These are phyloP conservation scores for Entomortierella chlamydospora DNA, from an alignment of 192 early-diverging fungal species.

Conservation along the genomic window DNA sequence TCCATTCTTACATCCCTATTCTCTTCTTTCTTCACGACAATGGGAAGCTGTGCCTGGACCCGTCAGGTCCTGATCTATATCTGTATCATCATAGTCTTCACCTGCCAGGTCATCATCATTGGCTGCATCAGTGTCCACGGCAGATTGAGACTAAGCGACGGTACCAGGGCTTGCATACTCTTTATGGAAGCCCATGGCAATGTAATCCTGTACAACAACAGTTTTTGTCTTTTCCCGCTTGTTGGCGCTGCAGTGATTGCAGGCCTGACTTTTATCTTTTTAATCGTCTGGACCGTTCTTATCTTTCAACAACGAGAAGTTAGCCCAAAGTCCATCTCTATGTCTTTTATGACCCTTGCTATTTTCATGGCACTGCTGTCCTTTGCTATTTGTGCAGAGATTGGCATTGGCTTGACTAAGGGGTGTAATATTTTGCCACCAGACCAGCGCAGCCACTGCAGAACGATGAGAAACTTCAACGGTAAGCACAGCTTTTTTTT, in stretches of 20 bases:
- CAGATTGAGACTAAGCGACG: neutral
- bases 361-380: conserved; percentile 7
- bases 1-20: no score
- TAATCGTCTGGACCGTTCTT: conserved; percentile 3
- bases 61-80: conserved; percentile 14
- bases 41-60: conserved; percentile 1
- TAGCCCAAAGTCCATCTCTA: neutral
- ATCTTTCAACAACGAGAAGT: conserved; percentile 7
- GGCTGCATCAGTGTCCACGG: conserved; percentile 29
- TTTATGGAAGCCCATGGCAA: conserved; percentile 15
- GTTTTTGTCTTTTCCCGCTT: conserved; percentile 46
- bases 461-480: conserved; percentile 4
- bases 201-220: conserved; percentile 26
- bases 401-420: conserved; percentile 42
- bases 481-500: conserved; percentile 5
- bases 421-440: conserved; percentile 19
- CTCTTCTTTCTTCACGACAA: neutral
- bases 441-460: conserved; percentile 1
- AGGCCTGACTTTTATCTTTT: conserved; percentile 2
- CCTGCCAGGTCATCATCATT: conserved; percentile 21
- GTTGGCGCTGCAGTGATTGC: conserved; percentile 24
- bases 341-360: neutral
- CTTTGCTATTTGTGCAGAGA: conserved; percentile 40
- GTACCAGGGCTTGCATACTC: conserved; percentile 17
- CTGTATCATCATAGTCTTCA: conserved; percentile 5